Base-by-base conservation (phyloP, 2,329 filamentous ascomycete species). In the Coniochaeta sp. region DNA sequence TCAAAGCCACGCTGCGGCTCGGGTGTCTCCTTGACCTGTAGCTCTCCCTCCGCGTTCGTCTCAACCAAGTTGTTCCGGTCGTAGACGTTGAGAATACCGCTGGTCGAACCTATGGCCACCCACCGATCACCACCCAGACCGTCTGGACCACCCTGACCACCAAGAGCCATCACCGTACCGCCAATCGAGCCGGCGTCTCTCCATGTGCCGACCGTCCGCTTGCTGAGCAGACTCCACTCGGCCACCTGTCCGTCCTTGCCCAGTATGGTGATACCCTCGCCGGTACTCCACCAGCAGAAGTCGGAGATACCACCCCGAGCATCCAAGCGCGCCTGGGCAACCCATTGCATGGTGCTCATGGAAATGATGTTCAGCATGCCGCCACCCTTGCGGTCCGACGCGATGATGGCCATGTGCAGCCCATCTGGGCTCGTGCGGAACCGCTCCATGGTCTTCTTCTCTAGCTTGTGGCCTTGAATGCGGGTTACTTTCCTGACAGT, bases 11-110 rank as follows among this genome's bases (percentile, higher is more conserved):
- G 82, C 13, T 79, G 76, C 0, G 94, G 94, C 58, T 82, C 81
- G 0, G 89, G 94, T 33, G 79, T 76, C 57, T 79, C 75, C 26
- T 84, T 84, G 54, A 94, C 72, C 16, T 75, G 72, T 7, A 77
- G 57, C 26, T 48, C 49, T 20, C 46, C 50, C 27, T 51, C 54
- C 6, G 66, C 67, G 28, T 63, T 63, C 33, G 71, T 55, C 6
- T 62, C 58, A 46, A 80, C 70, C 71, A 90, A 84, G 26, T 78
- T 74, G 56, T 80, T 74, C 5, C 94, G 86, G 65, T 97, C 90
- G 72, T 99, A 99, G 55, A 99, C 78, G 68, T 97, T 97, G 52
- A 95, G 83, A 53, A 99, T 88, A 53, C 94, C 94, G 55, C 83
- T 91, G 57, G 82, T 87, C 53, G 87, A 91, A 10, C 94, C 94